A percentile compares a stretch with the other conserved stretches of the same genome.
Evolutionary conservation across 2,329 filamentous ascomycete genomes (phyloP).

Genomic region (Nemania sp.): DNA sequence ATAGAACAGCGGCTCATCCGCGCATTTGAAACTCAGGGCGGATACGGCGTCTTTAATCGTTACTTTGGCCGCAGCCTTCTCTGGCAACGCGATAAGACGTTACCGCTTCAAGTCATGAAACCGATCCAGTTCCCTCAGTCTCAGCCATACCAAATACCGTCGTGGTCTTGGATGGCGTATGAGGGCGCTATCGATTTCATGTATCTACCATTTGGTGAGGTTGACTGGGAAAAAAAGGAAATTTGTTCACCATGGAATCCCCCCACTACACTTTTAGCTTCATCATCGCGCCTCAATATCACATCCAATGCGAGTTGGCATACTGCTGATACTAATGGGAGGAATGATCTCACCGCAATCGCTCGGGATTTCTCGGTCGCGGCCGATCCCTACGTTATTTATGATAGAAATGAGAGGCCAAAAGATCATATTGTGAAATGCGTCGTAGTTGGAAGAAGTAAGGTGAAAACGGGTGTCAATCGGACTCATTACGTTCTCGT

Average conservation of each 20-base stretch:
- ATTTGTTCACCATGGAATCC: conserved; percentile 28
- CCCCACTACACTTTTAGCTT: not conserved
- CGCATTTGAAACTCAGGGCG: conserved; percentile 33
- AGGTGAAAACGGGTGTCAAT: not conserved
- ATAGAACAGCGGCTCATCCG: conserved; percentile 36
- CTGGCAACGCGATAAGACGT: conserved; percentile 25
- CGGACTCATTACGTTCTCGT: conserved; percentile 32
- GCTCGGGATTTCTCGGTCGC: conserved; percentile 24
- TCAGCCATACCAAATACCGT: conserved; percentile 26
- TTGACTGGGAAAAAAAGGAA: conserved; percentile 32
- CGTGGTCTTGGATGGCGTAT: conserved; percentile 42
- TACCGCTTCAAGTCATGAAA: conserved; percentile 1
- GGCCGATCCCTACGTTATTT: conserved; percentile 19
- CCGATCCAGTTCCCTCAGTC: conserved; percentile 29
- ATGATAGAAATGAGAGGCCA: conserved; percentile 20
- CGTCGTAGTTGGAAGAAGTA: conserved; percentile 28
- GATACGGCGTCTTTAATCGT: conserved; percentile 36
- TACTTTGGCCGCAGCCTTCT: conserved; percentile 33
- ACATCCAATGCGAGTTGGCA: conserved; percentile 15
- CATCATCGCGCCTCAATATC: not conserved
- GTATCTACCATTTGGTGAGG: conserved; percentile 29
- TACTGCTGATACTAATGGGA: conserved; percentile 17
- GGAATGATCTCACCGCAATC: conserved; percentile 16
- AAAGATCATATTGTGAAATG: conserved; percentile 15
- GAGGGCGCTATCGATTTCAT: conserved; percentile 37